phyloP scores from a whole-genome alignment of 2,329 filamentous ascomycete species.

The Periconia sp. region DNA sequence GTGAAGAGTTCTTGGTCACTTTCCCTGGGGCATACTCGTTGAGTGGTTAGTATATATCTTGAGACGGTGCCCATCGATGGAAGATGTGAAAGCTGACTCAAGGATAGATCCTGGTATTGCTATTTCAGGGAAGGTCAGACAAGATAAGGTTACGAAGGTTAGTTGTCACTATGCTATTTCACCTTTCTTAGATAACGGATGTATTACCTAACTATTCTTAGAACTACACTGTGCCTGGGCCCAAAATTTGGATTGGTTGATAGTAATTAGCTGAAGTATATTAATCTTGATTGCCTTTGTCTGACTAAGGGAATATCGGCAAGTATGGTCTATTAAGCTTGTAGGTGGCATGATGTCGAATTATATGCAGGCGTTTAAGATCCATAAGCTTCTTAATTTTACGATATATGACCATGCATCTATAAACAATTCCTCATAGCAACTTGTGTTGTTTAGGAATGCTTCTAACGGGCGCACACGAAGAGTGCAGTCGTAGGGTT shows the following conservation, averaged over 20 bases:
- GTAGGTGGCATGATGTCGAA: too few species aligned
- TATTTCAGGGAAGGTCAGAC: slow-evolving; percentile 9
- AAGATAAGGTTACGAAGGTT: slow-evolving; percentile 6
- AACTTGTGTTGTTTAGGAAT: too few species aligned
- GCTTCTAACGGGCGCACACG: too few species aligned
- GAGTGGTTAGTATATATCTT: slow-evolving; percentile 7
- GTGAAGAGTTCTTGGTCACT: slow-evolving; percentile 14
- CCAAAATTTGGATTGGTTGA: slow-evolving; percentile 12
- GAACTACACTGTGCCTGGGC: slow-evolving; percentile 16
- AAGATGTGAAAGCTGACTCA: background rate
- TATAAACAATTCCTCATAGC: too few species aligned
- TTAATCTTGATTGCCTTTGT: too few species aligned
- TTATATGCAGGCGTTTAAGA: too few species aligned
- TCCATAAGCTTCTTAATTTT: too few species aligned
- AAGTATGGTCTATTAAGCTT: too few species aligned
- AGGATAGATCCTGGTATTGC: slow-evolving; percentile 16
- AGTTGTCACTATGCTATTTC: background rate
- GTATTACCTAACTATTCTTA: slow-evolving; percentile 2
- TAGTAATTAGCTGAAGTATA: too few species aligned
- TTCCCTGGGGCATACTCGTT: slow-evolving; percentile 13
- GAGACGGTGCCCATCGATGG: background rate
- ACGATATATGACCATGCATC: too few species aligned
- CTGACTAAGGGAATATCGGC: too few species aligned
- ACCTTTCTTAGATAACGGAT: background rate
- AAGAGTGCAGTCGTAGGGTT: too few species aligned